Base-by-base conservation (phyloP, 1,139 yeast genomes). In the Pichia sp. region DNA sequence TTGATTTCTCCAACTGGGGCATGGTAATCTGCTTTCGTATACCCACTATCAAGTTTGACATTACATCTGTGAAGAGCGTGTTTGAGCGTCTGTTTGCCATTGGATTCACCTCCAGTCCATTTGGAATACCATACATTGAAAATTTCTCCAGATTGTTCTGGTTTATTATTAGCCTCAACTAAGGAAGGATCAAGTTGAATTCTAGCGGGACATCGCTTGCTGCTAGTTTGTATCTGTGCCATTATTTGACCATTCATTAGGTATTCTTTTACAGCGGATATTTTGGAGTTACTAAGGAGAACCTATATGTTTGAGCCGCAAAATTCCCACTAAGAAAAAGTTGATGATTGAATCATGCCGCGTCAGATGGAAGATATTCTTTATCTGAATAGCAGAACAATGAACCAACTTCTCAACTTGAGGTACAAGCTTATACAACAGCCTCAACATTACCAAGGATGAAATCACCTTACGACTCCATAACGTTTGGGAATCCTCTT, bases 61-160 rank as follows among this genome's bases (percentile, higher is more conserved):
- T 78, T 68, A 37, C 93, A 80, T 43, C 80, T 65, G 64, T 75
- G 48, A 64, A 64, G 51, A 63, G 70, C 40, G 52, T 62, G 53
- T 58, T 68, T 46, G 12, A 56, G 45, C 2, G 41, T 34, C 10
- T 53, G 53, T 28, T 60, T 53, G 10, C 66, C 62, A 21, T 74
- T 66, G 33, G 66, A 64, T 20, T 74, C 78, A 15, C 86, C 88
- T 6, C 84, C 85, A 6, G 84, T 74, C 96, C 96, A 88, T 59
- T 81, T 81, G 45, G 82, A 71, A 59, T 79, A 89, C 96, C 96
- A 88, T 17, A 86, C 71, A 54, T 89, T 91, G 66, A 82, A 89
- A 0, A 77, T 75, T 11, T 79, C 75, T 0, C 95, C 95, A 0
- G 84, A 77, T 54, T 86, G 95, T 1, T 84, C 80, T 0, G 94